phyloP scores from a whole-genome alignment of 2,329 filamentous ascomycete species.

The Ramichloridium luteum region DNA sequence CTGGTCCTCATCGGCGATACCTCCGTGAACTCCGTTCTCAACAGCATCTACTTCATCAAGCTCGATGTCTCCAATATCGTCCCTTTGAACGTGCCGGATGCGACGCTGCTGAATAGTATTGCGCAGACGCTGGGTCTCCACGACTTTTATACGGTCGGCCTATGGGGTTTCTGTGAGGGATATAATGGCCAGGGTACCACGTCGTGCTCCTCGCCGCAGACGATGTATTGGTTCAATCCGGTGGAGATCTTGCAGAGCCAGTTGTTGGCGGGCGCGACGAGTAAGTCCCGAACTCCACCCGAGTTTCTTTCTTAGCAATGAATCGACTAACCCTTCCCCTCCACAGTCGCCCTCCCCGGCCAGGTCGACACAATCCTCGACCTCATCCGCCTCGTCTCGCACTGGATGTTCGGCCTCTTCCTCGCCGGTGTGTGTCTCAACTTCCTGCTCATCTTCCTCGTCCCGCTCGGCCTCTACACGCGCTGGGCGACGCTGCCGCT shows the following conservation, averaged over 20 bases:
- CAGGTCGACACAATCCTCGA: conserved; percentile 61
- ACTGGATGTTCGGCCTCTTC: conserved; percentile 86
- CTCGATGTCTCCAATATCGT: conserved; percentile 76
- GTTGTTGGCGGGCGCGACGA: conserved; percentile 68
- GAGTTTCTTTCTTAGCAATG: not conserved
- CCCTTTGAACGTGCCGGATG: conserved; percentile 57
- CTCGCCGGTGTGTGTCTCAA: conserved; percentile 57
- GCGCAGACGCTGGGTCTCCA: conserved; percentile 76
- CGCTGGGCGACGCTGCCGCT: conserved; percentile 53
- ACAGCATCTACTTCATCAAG: conserved; percentile 69
- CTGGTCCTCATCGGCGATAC: conserved; percentile 71
- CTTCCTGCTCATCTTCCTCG: conserved; percentile 58
- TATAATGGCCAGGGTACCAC: conserved; percentile 65
- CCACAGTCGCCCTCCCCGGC: conserved; percentile 58
- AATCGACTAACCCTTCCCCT: conserved; percentile 13
- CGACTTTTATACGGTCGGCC: conserved; percentile 85
- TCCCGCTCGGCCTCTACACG: conserved; percentile 41
- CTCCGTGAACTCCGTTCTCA: conserved; percentile 46
- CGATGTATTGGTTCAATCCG: conserved; percentile 84
- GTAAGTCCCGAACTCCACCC: conserved; percentile 30
- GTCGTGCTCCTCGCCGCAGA: conserved; percentile 55
- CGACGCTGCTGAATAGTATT: conserved; percentile 70
- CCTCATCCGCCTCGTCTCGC: conserved; percentile 61
- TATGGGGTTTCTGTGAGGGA: conserved; percentile 89
- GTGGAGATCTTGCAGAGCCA: conserved; percentile 69